Evolutionary conservation across 179 eudicot genomes (phyloP), one percentile per base, ranked within the genome.

Genomic region (Beta lomatogona): DNA sequence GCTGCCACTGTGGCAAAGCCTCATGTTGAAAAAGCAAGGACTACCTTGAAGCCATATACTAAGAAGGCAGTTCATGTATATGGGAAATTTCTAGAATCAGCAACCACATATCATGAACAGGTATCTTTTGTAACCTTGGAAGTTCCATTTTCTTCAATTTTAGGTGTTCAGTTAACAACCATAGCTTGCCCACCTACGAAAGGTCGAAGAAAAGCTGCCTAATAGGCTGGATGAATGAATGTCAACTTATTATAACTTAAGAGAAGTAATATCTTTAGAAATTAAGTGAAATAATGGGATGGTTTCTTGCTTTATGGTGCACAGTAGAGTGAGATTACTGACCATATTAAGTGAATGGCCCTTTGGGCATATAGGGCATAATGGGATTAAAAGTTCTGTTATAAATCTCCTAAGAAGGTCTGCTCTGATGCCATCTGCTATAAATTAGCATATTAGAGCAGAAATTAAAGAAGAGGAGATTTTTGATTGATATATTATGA

Each of bases 1-100:
- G 91, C 90, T 80, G 98, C 97, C 77, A 90, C 94, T 72, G 89
- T 86, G 78, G 87, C 97, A 75, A 93, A 87, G 84, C 98, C 98
- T 80, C 97, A 94, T 87, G 92, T 93, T 75, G 97, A 90, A 63
- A 93, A 92, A 88, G 89, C 90, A 58, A 87, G 86, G 70, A 83
- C 79, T 82, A 77, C 75, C 44, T 48, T 91, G 86, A 86, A 89
- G 80, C 98, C 98, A 10, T 90, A 95, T 84, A 87, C 96, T 45
- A 82, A 90, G 89, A 75, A 88, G 87, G 93, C 86, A 48, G 86
- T 92, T 82, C 90, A 77, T 81, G 91, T 87, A 79, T 95, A 81
- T 83, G 88, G 93, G 78, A 91, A 85, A 71, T 93, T 93, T 83
- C 94, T 93, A 45, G 90, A 92, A 83, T 88, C 91, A 73, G 94